Percentiles rank a stretch among this genome's conserved stretches.
Conservation (phyloP, 768 basidiomycete species). For the Russula sp. region DNA sequence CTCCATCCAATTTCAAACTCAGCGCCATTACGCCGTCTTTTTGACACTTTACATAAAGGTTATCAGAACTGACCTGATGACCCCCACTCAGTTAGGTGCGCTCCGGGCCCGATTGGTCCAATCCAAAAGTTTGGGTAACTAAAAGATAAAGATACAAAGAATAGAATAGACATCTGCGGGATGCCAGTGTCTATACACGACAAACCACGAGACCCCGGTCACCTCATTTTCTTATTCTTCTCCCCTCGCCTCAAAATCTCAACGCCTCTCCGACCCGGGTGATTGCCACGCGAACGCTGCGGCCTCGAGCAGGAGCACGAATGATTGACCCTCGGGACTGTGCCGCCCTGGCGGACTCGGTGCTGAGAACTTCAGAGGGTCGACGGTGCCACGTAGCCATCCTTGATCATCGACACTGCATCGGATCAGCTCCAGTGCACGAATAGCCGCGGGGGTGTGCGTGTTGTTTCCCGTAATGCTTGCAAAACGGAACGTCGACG, state of each 20-base stretch:
- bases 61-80: no score
- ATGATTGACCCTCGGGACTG: slow-evolving; percentile 25
- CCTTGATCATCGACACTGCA: slow-evolving; percentile 33
- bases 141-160: no score
- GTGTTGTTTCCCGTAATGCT: slow-evolving; percentile 34
- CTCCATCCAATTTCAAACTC: background rate
- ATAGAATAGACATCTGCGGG: no score
- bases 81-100: no score
- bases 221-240: no score
- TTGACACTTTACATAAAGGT: no score
- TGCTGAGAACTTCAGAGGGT: slow-evolving; percentile 11
- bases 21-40: background rate
- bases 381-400: slow-evolving; percentile 17
- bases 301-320: slow-evolving; percentile 22
- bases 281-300: slow-evolving; percentile 15
- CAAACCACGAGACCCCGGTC: no score
- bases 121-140: no score
- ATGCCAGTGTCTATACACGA: no score
- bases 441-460: slow-evolving; percentile 38
- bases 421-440: slow-evolving; percentile 35
- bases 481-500: slow-evolving; percentile 51
- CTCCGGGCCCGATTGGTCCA: no score
- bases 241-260: background rate
- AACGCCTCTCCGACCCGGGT: background rate
- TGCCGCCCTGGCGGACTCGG: slow-evolving; percentile 11